Evolutionary conservation across 108 stramenopile species (phyloP).

Genomic region (Skeletonema marinoi): DNA sequence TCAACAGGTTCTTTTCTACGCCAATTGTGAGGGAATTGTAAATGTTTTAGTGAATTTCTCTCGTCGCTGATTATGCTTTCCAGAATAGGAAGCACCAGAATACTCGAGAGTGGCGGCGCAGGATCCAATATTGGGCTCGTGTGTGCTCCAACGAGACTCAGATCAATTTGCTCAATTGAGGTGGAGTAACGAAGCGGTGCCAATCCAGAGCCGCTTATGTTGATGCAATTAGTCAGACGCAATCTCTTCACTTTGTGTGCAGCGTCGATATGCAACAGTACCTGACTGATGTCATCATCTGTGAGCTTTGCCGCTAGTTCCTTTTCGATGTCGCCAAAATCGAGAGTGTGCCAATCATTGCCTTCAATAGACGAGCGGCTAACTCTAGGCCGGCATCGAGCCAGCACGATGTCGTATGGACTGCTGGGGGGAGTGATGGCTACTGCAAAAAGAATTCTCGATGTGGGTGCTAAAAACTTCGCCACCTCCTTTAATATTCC

Average conservation of each 20-base stretch:
- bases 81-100: conserved; percentile 5
- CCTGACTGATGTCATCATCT: conserved; percentile 8
- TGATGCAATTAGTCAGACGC: conserved; percentile 4
- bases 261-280: conserved; percentile 13
- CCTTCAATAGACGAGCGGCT: neutral
- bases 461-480: neutral
- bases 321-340: conserved; percentile 15
- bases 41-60: neutral
- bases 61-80: conserved; percentile 1
- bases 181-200: neutral
- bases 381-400: neutral
- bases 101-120: neutral
- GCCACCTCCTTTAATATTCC: neutral
- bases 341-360: conserved; percentile 6
- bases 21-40: neutral
- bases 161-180: conserved; percentile 10
- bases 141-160: conserved; percentile 2
- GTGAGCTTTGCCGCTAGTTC: conserved; percentile 2
- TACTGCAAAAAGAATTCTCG: neutral
- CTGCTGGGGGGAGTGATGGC: neutral
- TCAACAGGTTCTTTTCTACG: neutral
- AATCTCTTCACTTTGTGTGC: conserved; percentile 3
- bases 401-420: neutral
- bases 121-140: too few species aligned
- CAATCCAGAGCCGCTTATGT: conserved; percentile 11